A percentile compares a stretch with the other conserved stretches of the same genome.
Evolutionary conservation across 495 filamentous ascomycete species (phyloP).

Genomic region (Coniosporium apollinis): DNA sequence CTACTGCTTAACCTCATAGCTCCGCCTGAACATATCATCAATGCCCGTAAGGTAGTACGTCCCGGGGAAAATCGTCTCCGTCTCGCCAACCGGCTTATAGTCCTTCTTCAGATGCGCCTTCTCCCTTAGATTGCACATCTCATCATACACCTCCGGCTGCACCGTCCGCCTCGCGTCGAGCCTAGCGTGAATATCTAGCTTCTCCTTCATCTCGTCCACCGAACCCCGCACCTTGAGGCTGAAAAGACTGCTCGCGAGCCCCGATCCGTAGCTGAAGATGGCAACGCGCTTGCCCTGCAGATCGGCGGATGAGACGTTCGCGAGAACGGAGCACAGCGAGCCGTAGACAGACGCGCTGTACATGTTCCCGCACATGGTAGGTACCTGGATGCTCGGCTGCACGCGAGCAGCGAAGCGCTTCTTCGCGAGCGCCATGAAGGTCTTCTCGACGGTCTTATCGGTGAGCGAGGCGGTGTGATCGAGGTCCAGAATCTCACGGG

Average conservation of each 20-base stretch:
- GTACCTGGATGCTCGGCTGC: slow-evolving; percentile 64
- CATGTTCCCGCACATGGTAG: slow-evolving; percentile 97
- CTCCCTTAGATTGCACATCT: slow-evolving; percentile 90
- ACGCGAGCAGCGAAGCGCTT: slow-evolving; percentile 87
- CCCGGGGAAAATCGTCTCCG: slow-evolving; percentile 58
- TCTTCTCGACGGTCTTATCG: slow-evolving; percentile 93
- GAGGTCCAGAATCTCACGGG: slow-evolving; percentile 69
- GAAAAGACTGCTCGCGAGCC: slow-evolving; percentile 79
- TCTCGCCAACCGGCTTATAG: slow-evolving; percentile 61
- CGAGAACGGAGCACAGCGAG: slow-evolving; percentile 60
- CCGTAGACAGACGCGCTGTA: slow-evolving; percentile 92
- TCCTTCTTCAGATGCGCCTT: slow-evolving; percentile 86
- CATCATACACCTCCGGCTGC: slow-evolving; percentile 71
- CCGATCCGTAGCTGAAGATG: slow-evolving; percentile 91
- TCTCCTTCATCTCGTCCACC: slow-evolving; percentile 57
- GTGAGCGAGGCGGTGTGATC: slow-evolving; percentile 71
- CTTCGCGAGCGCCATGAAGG: slow-evolving; percentile 88
- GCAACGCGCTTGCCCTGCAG: slow-evolving; percentile 75
- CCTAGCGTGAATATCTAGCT: slow-evolving; percentile 62
- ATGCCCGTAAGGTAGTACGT: slow-evolving; percentile 83
- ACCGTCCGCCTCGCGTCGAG: slow-evolving; percentile 56
- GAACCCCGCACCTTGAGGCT: slow-evolving; percentile 69
- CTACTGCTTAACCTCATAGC: slow-evolving; percentile 76
- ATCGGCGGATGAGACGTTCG: slow-evolving; percentile 49
- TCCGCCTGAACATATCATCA: slow-evolving; percentile 90